These are phyloP conservation scores for Domatiomyces globalis DNA, from an alignment of 2,329 filamentous ascomycete genomes.

Conservation along the genomic window DNA sequence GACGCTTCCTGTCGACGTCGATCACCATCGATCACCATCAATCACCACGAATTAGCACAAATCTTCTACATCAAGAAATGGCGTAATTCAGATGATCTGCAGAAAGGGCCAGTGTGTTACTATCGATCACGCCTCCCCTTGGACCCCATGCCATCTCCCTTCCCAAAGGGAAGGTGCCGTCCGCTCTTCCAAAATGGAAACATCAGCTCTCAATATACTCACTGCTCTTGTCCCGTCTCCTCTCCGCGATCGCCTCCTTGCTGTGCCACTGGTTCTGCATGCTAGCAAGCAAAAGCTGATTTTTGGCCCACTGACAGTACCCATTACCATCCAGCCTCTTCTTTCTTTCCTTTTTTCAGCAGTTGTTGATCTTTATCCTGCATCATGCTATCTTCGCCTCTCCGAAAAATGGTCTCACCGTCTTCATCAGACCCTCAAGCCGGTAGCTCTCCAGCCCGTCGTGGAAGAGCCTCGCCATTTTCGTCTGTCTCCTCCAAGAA, in stretches of 20 bases:
- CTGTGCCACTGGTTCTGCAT: neutral
- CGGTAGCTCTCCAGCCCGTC: neutral
- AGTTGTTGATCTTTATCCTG: neutral
- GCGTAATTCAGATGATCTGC: no score
- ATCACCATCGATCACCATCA: no score
- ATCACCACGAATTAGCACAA: no score
- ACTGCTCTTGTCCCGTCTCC: neutral
- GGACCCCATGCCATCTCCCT: neutral
- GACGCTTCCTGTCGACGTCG: no score
- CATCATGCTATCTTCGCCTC: neutral
- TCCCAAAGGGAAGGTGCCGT: neutral
- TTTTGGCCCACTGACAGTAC: neutral
- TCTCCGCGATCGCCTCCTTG: neutral
- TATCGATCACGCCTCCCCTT: no score
- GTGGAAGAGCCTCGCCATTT: neutral
- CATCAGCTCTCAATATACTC: neutral
- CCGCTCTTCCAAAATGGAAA: neutral
- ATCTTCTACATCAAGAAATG: no score
- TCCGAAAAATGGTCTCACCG: neutral
- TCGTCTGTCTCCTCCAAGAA: slow-evolving; percentile 1
- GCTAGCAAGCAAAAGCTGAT: neutral
- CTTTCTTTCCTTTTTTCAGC: neutral
- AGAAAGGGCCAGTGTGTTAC: no score
- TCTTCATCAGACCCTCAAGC: neutral
- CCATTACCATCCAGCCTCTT: neutral